phyloP scores from a whole-genome alignment of 768 basidiomycete species.

The Obba rivulosa region DNA sequence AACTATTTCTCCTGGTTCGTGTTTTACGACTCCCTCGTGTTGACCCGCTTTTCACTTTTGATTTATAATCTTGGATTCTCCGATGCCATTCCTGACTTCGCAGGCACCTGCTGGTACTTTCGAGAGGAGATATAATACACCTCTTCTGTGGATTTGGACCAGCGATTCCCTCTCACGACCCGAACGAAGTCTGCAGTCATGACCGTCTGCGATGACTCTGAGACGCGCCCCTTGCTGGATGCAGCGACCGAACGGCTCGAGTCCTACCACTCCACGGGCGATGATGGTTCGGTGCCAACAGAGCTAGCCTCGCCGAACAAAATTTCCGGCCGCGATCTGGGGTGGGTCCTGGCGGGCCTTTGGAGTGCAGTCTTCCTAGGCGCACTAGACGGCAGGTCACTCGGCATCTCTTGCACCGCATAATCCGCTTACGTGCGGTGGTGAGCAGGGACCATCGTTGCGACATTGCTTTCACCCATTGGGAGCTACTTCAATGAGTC shows the following conservation, averaged over 20 bases:
- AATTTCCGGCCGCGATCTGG: constrained; percentile 47
- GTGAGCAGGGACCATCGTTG: constrained; percentile 71
- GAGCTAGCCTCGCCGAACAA: constrained; percentile 26
- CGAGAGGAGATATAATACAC: constrained; percentile 15
- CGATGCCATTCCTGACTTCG: not conserved
- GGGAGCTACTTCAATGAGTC: constrained; percentile 81
- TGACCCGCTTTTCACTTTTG: constrained; percentile 8
- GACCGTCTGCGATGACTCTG: constrained; percentile 37
- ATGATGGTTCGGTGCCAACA: constrained; percentile 1
- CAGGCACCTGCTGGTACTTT: constrained; percentile 1
- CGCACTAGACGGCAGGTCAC: constrained; percentile 69
- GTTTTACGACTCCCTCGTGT: not conserved
- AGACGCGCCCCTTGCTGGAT: constrained; percentile 53
- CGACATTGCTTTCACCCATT: constrained; percentile 79
- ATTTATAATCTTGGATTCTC: not conserved
- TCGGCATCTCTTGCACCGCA: not conserved
- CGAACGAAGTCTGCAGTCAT: constrained; percentile 28
- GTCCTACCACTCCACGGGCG: constrained; percentile 7
- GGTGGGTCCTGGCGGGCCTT: constrained; percentile 70
- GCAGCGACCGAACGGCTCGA: constrained; percentile 37
- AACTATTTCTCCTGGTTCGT: too few species aligned
- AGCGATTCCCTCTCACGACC: not conserved
- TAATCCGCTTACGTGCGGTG: constrained; percentile 3
- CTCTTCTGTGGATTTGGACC: constrained; percentile 2
- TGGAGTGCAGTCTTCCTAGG: constrained; percentile 84